Evolutionary conservation across 441 rosid species (phyloP), one percentile per base, ranked within the genome.

Genomic region (Mallotus japonicus): DNA sequence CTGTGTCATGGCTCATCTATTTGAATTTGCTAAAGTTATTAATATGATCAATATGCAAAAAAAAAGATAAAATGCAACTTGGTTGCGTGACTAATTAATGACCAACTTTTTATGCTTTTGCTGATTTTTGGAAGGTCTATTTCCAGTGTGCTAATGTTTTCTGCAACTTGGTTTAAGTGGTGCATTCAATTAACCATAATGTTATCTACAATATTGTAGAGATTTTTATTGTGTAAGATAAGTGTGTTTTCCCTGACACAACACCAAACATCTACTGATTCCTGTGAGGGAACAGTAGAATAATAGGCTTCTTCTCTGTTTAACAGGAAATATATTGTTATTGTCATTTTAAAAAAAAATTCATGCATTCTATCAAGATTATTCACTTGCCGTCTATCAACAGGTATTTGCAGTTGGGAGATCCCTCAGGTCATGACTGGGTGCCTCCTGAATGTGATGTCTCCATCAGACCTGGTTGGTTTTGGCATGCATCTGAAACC

Each of bases 361-460:
- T 44, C 37, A 17, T 15, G 9, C 40, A 13, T 63, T 62, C 67
- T 63, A 28, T 51, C 66, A 12, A 34, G 73, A 72, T 76, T 28
- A 70, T 65, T 49, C 20, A 40, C 6, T 78, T 70, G 55, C 80
- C 58, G 59, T 74, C 46, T 68, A 56, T 74, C 44, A 58, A 79
- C 77, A 93, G 95, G 72, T 95, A 92, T 74, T 80, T 79, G 6
- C 79, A 74, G 63, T 64, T 65, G 61, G 97, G 99, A 74, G 99
- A 95, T 77, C 82, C 85, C 0, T 72, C 42, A 0, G 97, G 99
- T 53, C 84, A 82, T 42, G 95, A 92, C 77, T 92, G 97, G 97
- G 89, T 95, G 55, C 96, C 97, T 17, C 88, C 92, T 13, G 99
- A 95, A 71, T 95, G 99, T 58, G 99, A 91, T 81, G 97, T 95